Evolutionary conservation across 306 rosid species (phyloP), one percentile per base, ranked within the genome.

Genomic region (Corylus heterophylla): DNA sequence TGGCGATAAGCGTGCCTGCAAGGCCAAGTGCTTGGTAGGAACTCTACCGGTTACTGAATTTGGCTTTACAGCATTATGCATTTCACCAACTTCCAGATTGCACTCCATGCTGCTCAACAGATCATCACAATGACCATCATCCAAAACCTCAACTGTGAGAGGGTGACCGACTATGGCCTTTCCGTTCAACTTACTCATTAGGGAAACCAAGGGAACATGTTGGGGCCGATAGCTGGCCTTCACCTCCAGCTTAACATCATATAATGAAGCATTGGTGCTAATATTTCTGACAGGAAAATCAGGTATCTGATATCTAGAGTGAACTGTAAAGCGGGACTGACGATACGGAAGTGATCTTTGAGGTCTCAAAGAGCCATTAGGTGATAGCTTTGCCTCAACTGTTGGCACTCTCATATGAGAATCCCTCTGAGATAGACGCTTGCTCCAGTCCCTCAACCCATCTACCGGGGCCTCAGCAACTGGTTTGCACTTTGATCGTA

Each of bases 161-260:
- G 97, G 99, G 87, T 95, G 98, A 68, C 99, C 99, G 20, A 95
- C 89, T 69, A 95, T 86, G 79, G 99, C 96, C 84, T 93, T 91
- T 63, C 97, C 91, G 54, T 85, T 90, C 89, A 91, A 69, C 83
- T 95, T 91, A 79, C 99, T 95, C 93, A 85, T 93, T 51, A 93
- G 92, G 18, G 98, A 95, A 86, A 95, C 99, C 86, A 95, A 50
- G 0, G 98, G 99, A 45, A 93, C 98, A 76, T 93, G 98, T 56
- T 88, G 94, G 62, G 97, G 94, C 76, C 86, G 80, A 81, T 91
- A 90, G 87, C 87, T 89, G 71, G 94, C 90, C 76, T 93, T 91
- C 80, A 88, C 90, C 80, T 91, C 92, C 66, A 95, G 72, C 79
- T 93, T 90, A 59, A 91, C 88, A 56, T 91, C 94, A 68, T 90